Percentiles rank a stretch among this genome's conserved stretches.
Evolutionary conservation across 164 flowering plant species (phyloP).

Genomic region (Vitis riparia): DNA sequence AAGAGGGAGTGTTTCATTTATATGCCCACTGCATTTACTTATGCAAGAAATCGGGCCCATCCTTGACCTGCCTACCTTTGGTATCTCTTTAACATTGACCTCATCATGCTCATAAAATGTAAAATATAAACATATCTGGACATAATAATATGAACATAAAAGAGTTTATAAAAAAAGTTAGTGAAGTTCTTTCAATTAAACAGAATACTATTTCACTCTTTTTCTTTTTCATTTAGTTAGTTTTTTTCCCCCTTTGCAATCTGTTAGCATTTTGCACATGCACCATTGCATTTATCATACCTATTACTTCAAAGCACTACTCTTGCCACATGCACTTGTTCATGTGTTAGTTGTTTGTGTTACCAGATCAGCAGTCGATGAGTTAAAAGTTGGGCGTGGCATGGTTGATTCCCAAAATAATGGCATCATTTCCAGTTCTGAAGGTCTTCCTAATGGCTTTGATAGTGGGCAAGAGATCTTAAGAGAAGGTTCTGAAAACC

Average conservation of each 20-base stretch:
- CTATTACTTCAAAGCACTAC: not conserved
- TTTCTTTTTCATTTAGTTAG: too few relatives aligned
- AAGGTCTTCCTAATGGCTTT: slow-evolving; percentile 10
- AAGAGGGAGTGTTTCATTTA: too few relatives aligned
- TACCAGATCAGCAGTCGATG: slow-evolving; percentile 41
- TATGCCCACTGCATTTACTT: not conserved
- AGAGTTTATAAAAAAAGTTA: too few relatives aligned
- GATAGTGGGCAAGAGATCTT: slow-evolving; percentile 18
- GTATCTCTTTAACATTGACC: not conserved
- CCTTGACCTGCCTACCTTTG: not conserved
- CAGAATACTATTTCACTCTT: too few relatives aligned
- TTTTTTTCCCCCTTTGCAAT: too few relatives aligned
- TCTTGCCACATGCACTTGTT: not conserved
- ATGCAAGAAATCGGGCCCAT: not conserved
- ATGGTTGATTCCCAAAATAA: slow-evolving; percentile 26
- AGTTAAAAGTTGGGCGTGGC: slow-evolving; percentile 19
- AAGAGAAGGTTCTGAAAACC: slow-evolving; percentile 14
- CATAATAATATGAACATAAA: not conserved
- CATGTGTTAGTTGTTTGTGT: slow-evolving; percentile 7
- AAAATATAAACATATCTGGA: not conserved
- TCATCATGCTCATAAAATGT: too few relatives aligned
- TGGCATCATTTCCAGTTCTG: slow-evolving; percentile 14
- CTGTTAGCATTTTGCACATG: too few relatives aligned
- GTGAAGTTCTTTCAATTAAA: too few relatives aligned
- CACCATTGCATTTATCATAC: not conserved